A percentile compares a stretch with the other conserved stretches of the same genome.
Conservation (phyloP, 345 rosid genomes). For the Gossypium herbaceum region DNA sequence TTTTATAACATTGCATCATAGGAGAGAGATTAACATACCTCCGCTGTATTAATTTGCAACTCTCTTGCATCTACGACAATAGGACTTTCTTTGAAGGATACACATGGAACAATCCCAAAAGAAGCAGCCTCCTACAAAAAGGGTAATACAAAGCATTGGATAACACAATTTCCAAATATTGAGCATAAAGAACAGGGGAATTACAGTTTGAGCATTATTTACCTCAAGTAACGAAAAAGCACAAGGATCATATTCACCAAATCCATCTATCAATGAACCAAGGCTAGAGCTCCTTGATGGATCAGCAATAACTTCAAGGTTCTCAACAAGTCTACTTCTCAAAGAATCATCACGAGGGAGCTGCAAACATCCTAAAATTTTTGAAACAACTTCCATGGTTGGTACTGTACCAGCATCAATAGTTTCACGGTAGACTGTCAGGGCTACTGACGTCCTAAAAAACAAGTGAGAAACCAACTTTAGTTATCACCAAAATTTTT, state of each 20-base stretch:
- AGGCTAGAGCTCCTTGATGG: slow-evolving; percentile 49
- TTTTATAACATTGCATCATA: not conserved
- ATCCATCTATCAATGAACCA: slow-evolving; percentile 75
- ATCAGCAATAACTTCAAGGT: slow-evolving; percentile 48
- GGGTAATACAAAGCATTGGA: not conserved
- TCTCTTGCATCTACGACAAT: slow-evolving; percentile 1
- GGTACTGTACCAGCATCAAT: slow-evolving; percentile 58
- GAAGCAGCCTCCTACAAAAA: slow-evolving; percentile 37
- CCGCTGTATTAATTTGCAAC: not conserved
- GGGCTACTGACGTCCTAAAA: slow-evolving; percentile 70
- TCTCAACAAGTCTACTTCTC: slow-evolving; percentile 60
- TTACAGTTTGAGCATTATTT: slow-evolving; percentile 9
- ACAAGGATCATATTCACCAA: slow-evolving; percentile 94
- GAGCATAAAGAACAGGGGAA: not conserved
- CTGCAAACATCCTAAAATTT: slow-evolving; percentile 81
- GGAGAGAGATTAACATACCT: not conserved
- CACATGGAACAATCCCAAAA: slow-evolving; percentile 56
- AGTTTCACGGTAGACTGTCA: slow-evolving; percentile 67
- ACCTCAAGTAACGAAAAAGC: slow-evolving; percentile 33
- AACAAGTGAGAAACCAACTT: slow-evolving; percentile 14
- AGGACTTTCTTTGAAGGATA: slow-evolving; percentile 35
- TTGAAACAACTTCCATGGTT: slow-evolving; percentile 71
- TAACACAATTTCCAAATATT: not conserved
- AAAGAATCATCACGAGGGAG: slow-evolving; percentile 65
- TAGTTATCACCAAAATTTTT: not conserved